These are phyloP conservation scores for Pythium volutum DNA, from an alignment of 352 stramenopile genomes.

Conservation along the genomic window DNA sequence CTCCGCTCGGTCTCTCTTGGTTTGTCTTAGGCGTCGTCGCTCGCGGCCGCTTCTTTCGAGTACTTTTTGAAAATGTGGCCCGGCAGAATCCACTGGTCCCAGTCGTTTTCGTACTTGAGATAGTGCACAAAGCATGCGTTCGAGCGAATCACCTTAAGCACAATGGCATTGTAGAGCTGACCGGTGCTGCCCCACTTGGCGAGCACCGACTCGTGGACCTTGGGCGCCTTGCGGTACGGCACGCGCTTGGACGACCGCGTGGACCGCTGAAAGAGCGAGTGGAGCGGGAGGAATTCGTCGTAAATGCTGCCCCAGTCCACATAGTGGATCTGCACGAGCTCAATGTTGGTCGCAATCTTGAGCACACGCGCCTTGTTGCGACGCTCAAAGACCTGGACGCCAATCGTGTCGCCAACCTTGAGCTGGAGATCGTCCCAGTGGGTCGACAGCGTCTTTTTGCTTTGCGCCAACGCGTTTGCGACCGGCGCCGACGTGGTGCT, in stretches of 20 bases:
- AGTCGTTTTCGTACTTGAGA: constrained; percentile 83
- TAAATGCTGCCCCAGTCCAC: constrained; percentile 82
- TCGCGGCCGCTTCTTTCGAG: constrained; percentile 2
- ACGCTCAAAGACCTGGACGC: constrained; percentile 76
- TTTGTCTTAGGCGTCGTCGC: not conserved
- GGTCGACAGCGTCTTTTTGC: constrained; percentile 27
- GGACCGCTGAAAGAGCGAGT: constrained; percentile 53
- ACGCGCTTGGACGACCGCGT: constrained; percentile 43
- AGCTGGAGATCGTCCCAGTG: constrained; percentile 68
- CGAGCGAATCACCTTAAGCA: constrained; percentile 75
- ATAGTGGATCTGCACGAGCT: constrained; percentile 79
- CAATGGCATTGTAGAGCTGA: constrained; percentile 73
- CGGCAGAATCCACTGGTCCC: constrained; percentile 78
- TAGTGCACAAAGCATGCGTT: constrained; percentile 81
- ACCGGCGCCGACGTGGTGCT: constrained; percentile 9
- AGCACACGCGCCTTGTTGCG: constrained; percentile 63
- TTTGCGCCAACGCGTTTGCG: constrained; percentile 10
- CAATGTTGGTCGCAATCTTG: constrained; percentile 62
- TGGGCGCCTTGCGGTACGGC: constrained; percentile 51
- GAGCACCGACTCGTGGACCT: constrained; percentile 71
- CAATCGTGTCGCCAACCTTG: constrained; percentile 59
- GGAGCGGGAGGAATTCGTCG: constrained; percentile 71
- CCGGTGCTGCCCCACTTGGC: constrained; percentile 69
- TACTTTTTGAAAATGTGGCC: constrained; percentile 84
- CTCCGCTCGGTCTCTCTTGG: not conserved